Evolutionary conservation across 2,329 filamentous ascomycete species (phyloP).

Genomic region (Botrytis aclada): DNA sequence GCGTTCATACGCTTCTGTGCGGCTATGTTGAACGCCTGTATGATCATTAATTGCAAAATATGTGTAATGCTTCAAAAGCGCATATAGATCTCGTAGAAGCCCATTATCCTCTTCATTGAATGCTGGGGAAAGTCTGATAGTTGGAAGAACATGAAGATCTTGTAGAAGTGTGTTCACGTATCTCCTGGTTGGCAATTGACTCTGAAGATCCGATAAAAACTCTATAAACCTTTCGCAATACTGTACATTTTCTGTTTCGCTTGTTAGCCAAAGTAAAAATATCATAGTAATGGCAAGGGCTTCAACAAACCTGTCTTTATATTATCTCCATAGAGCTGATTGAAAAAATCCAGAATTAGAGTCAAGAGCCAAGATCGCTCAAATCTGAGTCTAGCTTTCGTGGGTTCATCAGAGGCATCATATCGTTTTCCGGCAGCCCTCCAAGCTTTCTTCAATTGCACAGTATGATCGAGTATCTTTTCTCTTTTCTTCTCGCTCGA

Average conservation of each 20-base stretch:
- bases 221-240: slow-evolving; percentile 96
- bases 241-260: slow-evolving; percentile 57
- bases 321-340: slow-evolving; percentile 61
- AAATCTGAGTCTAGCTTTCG: slow-evolving; percentile 78
- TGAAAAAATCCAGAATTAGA: slow-evolving; percentile 77
- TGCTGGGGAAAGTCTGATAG: slow-evolving; percentile 73
- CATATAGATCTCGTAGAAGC: slow-evolving; percentile 75
- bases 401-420: slow-evolving; percentile 76
- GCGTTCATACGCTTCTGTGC: slow-evolving; percentile 70
- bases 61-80: slow-evolving; percentile 81
- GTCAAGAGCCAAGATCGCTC: slow-evolving; percentile 93
- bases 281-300: background rate
- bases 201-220: slow-evolving; percentile 84
- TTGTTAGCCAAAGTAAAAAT: background rate
- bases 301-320: slow-evolving; percentile 45
- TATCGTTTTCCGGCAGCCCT: slow-evolving; percentile 81
- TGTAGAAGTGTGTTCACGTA: slow-evolving; percentile 87
- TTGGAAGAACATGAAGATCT: slow-evolving; percentile 78
- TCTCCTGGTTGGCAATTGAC: slow-evolving; percentile 87
- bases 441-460: slow-evolving; percentile 86
- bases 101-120: slow-evolving; percentile 72
- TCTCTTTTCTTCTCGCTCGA: slow-evolving; percentile 74
- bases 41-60: slow-evolving; percentile 91
- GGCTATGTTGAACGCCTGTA: slow-evolving; percentile 71
- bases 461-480: slow-evolving; percentile 64